These are phyloP conservation scores for Zalerion maritima DNA, from an alignment of 495 filamentous ascomycete genomes.

Conservation along the genomic window DNA sequence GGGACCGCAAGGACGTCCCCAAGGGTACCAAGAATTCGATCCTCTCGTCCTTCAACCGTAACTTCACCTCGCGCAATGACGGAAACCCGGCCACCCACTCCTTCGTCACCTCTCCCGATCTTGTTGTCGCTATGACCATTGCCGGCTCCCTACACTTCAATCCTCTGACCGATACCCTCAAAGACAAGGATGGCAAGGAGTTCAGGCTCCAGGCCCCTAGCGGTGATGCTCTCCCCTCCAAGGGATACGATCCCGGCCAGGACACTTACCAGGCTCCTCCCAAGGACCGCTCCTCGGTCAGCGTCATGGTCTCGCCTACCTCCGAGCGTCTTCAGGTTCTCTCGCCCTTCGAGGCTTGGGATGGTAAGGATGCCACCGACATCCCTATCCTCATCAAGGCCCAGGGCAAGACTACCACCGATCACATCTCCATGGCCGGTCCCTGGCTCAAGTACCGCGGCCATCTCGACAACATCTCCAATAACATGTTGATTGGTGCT, in stretches of 20 bases:
- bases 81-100: slow-evolving; percentile 97
- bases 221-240: slow-evolving; percentile 65
- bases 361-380: slow-evolving; percentile 81
- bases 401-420: slow-evolving; percentile 96
- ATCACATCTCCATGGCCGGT: slow-evolving; percentile 98
- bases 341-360: slow-evolving; percentile 71
- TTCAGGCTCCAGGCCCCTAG: slow-evolving; percentile 70
- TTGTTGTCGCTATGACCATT: slow-evolving; percentile 83
- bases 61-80: slow-evolving; percentile 99
- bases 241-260: slow-evolving; percentile 82
- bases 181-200: slow-evolving; percentile 95
- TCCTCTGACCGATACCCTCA: slow-evolving; percentile 83
- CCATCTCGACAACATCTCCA: slow-evolving; percentile 99
- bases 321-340: slow-evolving; percentile 94
- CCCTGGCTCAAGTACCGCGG: slow-evolving; percentile 99
- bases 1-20: slow-evolving; percentile 88
- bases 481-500: slow-evolving; percentile 99
- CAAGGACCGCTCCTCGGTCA: slow-evolving; percentile 52
- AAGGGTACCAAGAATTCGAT: slow-evolving; percentile 97
- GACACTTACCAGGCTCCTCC: slow-evolving; percentile 98
- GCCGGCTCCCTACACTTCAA: slow-evolving; percentile 93
- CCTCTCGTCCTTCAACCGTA: slow-evolving; percentile 94
- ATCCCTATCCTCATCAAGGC: slow-evolving; percentile 96
- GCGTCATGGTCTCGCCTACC: slow-evolving; percentile 71
- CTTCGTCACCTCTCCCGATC: slow-evolving; percentile 96